These are phyloP conservation scores for Aspergillus sp. DNA, from an alignment of 2,329 filamentous ascomycete species.

Conservation along the genomic window DNA sequence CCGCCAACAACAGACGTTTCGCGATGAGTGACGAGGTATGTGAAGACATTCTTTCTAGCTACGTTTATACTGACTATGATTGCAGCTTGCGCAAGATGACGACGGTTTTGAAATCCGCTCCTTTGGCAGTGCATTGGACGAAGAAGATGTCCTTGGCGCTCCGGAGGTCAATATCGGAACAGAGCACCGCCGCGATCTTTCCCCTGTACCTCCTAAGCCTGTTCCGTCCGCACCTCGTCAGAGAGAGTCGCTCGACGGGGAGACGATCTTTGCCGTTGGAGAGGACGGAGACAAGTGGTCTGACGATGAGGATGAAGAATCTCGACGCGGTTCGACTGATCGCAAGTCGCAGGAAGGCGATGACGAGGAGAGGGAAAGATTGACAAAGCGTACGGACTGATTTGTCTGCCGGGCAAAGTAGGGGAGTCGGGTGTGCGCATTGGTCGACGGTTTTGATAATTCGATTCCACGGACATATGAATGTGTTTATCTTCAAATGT, in stretches of 20 bases:
- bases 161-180: slow-evolving; percentile 28
- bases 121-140: slow-evolving; percentile 68
- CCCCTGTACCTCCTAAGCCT: slow-evolving; percentile 45
- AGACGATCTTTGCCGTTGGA: slow-evolving; percentile 92
- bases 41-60: neutral
- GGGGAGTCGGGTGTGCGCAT: slow-evolving; percentile 3
- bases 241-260: slow-evolving; percentile 67
- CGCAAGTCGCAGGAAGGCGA: too few species aligned
- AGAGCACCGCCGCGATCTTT: slow-evolving; percentile 29
- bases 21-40: slow-evolving; percentile 93
- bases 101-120: slow-evolving; percentile 96
- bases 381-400: slow-evolving; percentile 30
- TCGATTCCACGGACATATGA: neutral
- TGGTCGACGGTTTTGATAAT: neutral
- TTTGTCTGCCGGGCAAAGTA: too few species aligned
- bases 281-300: slow-evolving; percentile 80
- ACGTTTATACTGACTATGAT: slow-evolving; percentile 21
- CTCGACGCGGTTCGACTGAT: slow-evolving; percentile 35
- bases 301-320: slow-evolving; percentile 55
- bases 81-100: slow-evolving; percentile 85
- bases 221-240: slow-evolving; percentile 45
- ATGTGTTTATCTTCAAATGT: neutral
- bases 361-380: slow-evolving; percentile 41
- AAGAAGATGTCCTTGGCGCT: slow-evolving; percentile 47
- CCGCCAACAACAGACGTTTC: slow-evolving; percentile 91